These are phyloP conservation scores for Paragyromitra xinjiangensis DNA, from an alignment of 495 filamentous ascomycete species.

Conservation along the genomic window DNA sequence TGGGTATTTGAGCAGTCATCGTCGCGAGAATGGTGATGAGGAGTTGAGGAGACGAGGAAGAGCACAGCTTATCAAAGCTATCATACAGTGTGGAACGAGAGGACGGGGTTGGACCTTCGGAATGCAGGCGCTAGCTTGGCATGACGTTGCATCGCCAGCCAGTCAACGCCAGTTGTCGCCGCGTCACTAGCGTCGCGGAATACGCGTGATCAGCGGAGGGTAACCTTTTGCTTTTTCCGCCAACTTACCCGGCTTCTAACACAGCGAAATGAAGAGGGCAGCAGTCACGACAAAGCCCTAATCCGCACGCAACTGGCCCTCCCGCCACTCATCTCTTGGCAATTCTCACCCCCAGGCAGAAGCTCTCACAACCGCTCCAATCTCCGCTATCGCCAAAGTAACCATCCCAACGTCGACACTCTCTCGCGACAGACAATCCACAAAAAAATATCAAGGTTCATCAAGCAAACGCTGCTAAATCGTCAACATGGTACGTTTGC, in stretches of 20 bases:
- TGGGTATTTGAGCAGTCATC: constrained; percentile 37
- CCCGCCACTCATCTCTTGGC: constrained; percentile 34
- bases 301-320: constrained; percentile 31
- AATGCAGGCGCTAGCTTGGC: constrained; percentile 14
- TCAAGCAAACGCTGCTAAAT: constrained; percentile 35
- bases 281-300: constrained; percentile 51
- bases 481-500: constrained; percentile 47
- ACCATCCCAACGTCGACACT: constrained; percentile 42
- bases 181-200: constrained; percentile 40
- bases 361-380: constrained; percentile 20
- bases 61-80: constrained; percentile 37
- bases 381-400: constrained; percentile 42
- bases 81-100: constrained; percentile 24
- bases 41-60: constrained; percentile 17
- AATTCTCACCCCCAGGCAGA: constrained; percentile 27
- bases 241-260: constrained; percentile 3
- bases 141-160: constrained; percentile 47
- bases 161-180: constrained; percentile 48
- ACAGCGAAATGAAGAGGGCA: not conserved
- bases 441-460: constrained; percentile 29
- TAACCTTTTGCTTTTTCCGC: not conserved
- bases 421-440: constrained; percentile 34
- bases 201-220: constrained; percentile 36
- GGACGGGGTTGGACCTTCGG: constrained; percentile 25
- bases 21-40: constrained; percentile 26